phyloP scores from a whole-genome alignment of 768 basidiomycete species.

The Xanthoconium purpureum region DNA sequence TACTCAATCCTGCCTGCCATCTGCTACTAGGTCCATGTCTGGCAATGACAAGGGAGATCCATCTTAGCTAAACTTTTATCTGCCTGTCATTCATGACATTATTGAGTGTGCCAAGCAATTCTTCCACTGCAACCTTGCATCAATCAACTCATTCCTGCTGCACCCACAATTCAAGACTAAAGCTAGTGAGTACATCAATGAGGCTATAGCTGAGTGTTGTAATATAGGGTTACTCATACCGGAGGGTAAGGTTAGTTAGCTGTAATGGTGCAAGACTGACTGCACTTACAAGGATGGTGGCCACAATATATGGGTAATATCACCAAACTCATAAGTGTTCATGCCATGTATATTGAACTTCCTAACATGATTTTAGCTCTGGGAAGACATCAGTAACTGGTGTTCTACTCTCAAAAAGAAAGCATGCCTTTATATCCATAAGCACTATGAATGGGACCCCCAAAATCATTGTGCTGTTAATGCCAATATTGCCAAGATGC shows the following conservation, averaged over 20 bases:
- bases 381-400: neutral
- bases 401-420: neutral
- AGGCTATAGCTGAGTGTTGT: neutral
- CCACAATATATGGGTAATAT: neutral
- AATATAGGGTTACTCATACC: neutral
- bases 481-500: neutral
- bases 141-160: neutral
- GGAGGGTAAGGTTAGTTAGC: neutral
- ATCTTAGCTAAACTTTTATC: neutral
- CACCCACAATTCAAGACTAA: neutral
- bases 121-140: neutral
- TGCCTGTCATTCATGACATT: neutral
- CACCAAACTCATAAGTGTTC: neutral
- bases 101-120: neutral
- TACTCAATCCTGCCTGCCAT: too few relatives aligned
- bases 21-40: too few relatives aligned
- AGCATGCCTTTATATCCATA: neutral
- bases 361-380: too few relatives aligned
- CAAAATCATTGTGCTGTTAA: neutral
- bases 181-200: too few relatives aligned
- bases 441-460: neutral
- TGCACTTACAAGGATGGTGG: neutral
- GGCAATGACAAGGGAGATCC: neutral
- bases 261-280: neutral
- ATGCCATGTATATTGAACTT: neutral